Evolutionary conservation across 202 grass and related monocot genomes (phyloP).

Genomic region (Cymbopogon flexuosus): DNA sequence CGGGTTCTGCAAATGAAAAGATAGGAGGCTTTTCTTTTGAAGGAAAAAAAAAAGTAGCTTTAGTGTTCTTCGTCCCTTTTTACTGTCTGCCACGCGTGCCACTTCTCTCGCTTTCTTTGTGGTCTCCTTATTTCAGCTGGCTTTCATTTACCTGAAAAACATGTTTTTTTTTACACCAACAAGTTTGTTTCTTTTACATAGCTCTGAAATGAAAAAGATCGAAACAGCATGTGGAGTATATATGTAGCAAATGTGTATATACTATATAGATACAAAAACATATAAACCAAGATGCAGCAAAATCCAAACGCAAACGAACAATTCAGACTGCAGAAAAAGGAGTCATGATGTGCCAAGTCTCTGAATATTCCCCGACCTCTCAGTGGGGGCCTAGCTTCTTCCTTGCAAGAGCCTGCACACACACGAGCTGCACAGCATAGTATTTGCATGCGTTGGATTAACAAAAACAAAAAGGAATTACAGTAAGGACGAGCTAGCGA

Average conservation of each 20-base stretch:
- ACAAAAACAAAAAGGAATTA: background rate
- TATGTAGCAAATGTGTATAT: background rate
- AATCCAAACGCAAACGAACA: background rate
- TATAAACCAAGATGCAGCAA: background rate
- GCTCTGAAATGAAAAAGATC: background rate
- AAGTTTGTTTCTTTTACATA: background rate
- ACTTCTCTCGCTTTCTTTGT: background rate
- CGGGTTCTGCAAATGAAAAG: conserved; percentile 20
- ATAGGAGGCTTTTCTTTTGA: background rate
- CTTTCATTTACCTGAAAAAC: background rate
- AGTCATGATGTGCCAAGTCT: conserved; percentile 39
- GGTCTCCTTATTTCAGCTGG: background rate
- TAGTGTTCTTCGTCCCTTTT: conserved; percentile 6
- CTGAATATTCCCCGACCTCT: conserved; percentile 38
- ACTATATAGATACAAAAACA: background rate
- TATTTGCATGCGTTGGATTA: too few relatives aligned
- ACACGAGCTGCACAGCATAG: background rate
- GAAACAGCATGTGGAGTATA: background rate
- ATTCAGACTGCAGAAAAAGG: background rate
- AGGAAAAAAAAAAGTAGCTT: background rate
- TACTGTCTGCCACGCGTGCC: conserved; percentile 23
- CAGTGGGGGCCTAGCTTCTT: background rate
- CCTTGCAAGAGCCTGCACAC: background rate
- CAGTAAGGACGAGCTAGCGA: background rate
- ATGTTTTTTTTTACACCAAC: background rate